phyloP scores from a whole-genome alignment of 768 basidiomycete genomes.

The Grammothele lineata region DNA sequence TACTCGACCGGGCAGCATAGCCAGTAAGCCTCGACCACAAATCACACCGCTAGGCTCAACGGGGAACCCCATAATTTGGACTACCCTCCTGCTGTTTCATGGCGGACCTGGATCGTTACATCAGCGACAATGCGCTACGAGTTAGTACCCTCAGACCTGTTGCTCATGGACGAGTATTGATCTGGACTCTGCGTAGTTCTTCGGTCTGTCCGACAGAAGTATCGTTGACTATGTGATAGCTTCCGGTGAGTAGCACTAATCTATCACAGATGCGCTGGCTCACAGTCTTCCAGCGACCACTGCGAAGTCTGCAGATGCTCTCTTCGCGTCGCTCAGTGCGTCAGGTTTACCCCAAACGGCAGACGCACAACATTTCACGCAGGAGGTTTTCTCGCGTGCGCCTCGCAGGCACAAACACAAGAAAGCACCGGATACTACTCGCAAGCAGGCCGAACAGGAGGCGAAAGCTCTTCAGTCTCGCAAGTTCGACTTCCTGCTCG shows the following conservation, averaged over 20 bases:
- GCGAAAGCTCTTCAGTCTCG: slow-evolving; percentile 63
- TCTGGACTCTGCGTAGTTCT: slow-evolving; percentile 48
- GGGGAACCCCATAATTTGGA: too few relatives aligned
- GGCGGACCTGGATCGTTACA: slow-evolving; percentile 66
- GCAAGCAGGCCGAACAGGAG: slow-evolving; percentile 73
- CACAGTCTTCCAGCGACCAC: slow-evolving; percentile 55
- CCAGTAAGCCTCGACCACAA: too few relatives aligned
- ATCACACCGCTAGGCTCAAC: too few relatives aligned
- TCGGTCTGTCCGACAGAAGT: slow-evolving; percentile 79
- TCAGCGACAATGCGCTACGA: slow-evolving; percentile 73
- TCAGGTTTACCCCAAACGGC: slow-evolving; percentile 80
- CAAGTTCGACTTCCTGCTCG: slow-evolving; percentile 79
- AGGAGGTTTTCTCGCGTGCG: slow-evolving; percentile 68
- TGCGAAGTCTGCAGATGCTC: slow-evolving; percentile 73
- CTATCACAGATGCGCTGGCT: slow-evolving; percentile 4
- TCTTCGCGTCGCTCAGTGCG: slow-evolving; percentile 70
- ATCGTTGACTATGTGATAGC: slow-evolving; percentile 87
- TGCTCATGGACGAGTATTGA: background rate
- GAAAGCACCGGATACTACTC: slow-evolving; percentile 39
- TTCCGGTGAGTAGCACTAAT: slow-evolving; percentile 48
- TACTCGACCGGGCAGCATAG: too few relatives aligned
- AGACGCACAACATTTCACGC: slow-evolving; percentile 76
- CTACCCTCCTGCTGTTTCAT: too few relatives aligned
- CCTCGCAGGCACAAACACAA: slow-evolving; percentile 79
- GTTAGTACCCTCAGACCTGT: slow-evolving; percentile 36